These are phyloP conservation scores for Cardamine occulta DNA, from an alignment of 345 rosid species.

Conservation along the genomic window DNA sequence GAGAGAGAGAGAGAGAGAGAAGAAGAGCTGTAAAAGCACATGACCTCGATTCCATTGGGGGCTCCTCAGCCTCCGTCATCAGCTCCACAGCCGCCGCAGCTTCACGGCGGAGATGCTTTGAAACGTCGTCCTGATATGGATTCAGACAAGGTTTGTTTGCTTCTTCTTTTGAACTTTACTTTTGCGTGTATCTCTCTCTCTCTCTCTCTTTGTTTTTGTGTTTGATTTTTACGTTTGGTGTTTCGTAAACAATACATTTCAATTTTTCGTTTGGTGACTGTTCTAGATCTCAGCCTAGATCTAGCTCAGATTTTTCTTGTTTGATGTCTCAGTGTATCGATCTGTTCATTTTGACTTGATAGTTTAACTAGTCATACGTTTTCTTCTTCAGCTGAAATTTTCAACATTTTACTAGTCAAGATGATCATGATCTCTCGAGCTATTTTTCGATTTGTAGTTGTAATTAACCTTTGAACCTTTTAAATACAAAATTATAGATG, in stretches of 20 bases:
- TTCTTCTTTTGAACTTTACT: background rate
- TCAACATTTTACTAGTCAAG: background rate
- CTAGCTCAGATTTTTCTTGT: background rate
- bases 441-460: background rate
- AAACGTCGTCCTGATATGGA: constrained; percentile 53
- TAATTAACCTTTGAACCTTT: constrained; percentile 6
- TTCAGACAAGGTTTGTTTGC: constrained; percentile 53
- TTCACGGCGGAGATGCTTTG: constrained; percentile 45
- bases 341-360: constrained; percentile 30
- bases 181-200: background rate
- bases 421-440: constrained; percentile 11
- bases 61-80: constrained; percentile 49
- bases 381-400: background rate
- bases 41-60: constrained; percentile 59
- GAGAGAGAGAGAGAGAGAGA: constrained; percentile 35
- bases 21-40: constrained; percentile 57
- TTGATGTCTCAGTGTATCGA: constrained; percentile 34
- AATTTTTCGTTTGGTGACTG: constrained; percentile 11
- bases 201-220: background rate
- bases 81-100: constrained; percentile 40
- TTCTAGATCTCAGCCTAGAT: constrained; percentile 47
- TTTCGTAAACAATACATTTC: constrained; percentile 22
- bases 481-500: background rate
- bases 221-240: constrained; percentile 25
- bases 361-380: constrained; percentile 19